phyloP scores from a whole-genome alignment of 257 asterid species.

The Linaria vulgaris region DNA sequence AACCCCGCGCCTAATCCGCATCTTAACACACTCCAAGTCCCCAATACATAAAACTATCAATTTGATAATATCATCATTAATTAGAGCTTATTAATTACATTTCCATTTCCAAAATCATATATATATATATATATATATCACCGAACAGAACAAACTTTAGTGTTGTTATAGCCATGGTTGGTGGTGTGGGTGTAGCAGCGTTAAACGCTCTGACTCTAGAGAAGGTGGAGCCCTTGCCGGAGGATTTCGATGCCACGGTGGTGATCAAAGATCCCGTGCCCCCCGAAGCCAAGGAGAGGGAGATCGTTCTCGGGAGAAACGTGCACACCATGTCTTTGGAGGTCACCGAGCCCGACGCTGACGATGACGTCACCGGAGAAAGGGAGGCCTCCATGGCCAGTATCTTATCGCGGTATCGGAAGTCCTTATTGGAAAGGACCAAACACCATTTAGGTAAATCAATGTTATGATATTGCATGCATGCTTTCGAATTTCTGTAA shows the following conservation, averaged over 20 bases:
- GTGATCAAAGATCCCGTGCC: conserved; percentile 54
- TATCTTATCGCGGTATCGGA: conserved; percentile 83
- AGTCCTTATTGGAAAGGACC: conserved; percentile 76
- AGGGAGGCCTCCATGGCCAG: conserved; percentile 95
- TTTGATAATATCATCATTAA: no score
- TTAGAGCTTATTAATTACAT: no score
- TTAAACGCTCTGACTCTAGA: conserved; percentile 30
- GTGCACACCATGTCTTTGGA: conserved; percentile 75
- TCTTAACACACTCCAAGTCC: no score
- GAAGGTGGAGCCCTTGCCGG: conserved; percentile 13
- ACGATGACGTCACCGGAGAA: conserved; percentile 94
- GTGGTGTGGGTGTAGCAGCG: not conserved
- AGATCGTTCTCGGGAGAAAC: conserved; percentile 77
- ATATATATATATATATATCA: no score
- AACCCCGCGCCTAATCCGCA: no score
- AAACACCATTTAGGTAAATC: conserved; percentile 86
- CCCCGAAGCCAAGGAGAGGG: conserved; percentile 35
- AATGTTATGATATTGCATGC: no score
- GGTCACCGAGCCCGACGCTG: conserved; percentile 95
- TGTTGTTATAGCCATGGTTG: not conserved
- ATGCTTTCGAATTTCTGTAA: not conserved
- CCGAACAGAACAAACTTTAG: no score
- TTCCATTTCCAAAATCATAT: no score
- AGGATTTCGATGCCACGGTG: conserved; percentile 47
- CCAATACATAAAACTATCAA: no score